These are phyloP conservation scores for Alternaria consortialis DNA, from an alignment of 2,329 filamentous ascomycete species.

Conservation along the genomic window DNA sequence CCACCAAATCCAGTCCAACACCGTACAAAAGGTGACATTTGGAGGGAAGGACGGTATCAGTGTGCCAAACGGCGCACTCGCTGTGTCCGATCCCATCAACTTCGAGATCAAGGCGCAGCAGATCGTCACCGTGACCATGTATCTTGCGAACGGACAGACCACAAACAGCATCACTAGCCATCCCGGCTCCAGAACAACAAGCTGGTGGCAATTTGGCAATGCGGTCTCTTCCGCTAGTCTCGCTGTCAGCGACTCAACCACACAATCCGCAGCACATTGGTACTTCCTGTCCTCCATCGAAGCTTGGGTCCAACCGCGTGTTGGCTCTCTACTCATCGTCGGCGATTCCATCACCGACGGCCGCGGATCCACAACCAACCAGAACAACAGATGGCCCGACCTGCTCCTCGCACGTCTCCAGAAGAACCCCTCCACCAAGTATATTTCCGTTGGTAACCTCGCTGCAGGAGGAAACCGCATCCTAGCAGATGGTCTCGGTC, in stretches of 20 bases:
- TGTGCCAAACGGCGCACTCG: constrained; percentile 64
- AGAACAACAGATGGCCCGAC: constrained; percentile 62
- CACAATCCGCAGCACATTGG: constrained; percentile 56
- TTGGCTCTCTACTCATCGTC: constrained; percentile 63
- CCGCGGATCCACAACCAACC: constrained; percentile 66
- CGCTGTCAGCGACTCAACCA: constrained; percentile 49
- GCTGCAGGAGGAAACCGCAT: constrained; percentile 75
- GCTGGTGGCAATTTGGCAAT: constrained; percentile 68
- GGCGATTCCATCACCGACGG: constrained; percentile 74
- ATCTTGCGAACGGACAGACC: constrained; percentile 65
- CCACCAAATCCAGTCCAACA: constrained; percentile 61
- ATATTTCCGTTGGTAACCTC: constrained; percentile 69
- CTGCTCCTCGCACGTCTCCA: constrained; percentile 57
- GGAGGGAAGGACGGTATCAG: constrained; percentile 61
- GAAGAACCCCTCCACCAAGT: constrained; percentile 51
- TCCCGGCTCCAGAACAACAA: constrained; percentile 70
- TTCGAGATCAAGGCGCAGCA: constrained; percentile 61
- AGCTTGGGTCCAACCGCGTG: constrained; percentile 58
- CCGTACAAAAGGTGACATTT: constrained; percentile 66
- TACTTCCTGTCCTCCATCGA: constrained; percentile 69
- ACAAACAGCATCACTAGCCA: constrained; percentile 69
- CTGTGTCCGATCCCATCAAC: constrained; percentile 69
- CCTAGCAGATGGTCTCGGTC: constrained; percentile 68
- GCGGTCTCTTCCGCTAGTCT: constrained; percentile 61
- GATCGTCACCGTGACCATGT: constrained; percentile 67